Base-by-base conservation (phyloP, 805 yeast genomes). In the Pichia manshurica region DNA sequence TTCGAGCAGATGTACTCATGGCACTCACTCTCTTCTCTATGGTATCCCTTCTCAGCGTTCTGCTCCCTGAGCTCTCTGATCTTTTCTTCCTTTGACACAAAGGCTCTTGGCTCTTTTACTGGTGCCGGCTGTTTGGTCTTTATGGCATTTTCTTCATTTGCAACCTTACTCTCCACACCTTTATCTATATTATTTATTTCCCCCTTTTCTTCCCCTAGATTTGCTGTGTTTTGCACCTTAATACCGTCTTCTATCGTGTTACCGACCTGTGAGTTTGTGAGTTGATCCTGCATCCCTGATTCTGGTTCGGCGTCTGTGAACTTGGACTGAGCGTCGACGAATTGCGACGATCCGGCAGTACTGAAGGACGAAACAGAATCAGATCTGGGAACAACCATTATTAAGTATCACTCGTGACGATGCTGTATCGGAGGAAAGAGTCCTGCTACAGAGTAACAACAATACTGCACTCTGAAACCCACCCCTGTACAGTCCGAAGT, bases 21-120 rank as follows among this genome's bases (percentile, higher is more conserved):
- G 35, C 67, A 62, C 37, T 62, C 56, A 37, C 59, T 53, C 44
- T 62, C 56, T 17, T 61, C 60, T 45, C 59, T 53, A 31, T 59
- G 58, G 36, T 60, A 63, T 5, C 63, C 60, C 28, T 15, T 20
- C 7, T 28, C 9, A 4, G 35, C 8, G 9, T 52, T 46, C 32
- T 45, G 45, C 13, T 46, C 40, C 12, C 31, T 46, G n/a, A 42
- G 17, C 31, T 25, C 36, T 33, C 21, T 46, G 12, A 45, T 42
- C 19, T 43, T 46, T 13, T 49, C 49, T 3, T 45, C 47, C 29
- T 40, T 49, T 4, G 46, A 37, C 15, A 49, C 42, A 10, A 25
- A 40, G 5, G 40, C 47, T n/a, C 29, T 40, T 17, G 56, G 56
- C 31, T 40, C 31, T 5, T 42, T 29, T 12, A 39, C 34, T 2